phyloP scores from a whole-genome alignment of 2,329 filamentous ascomycete genomes.

The Xylaria sp. region DNA sequence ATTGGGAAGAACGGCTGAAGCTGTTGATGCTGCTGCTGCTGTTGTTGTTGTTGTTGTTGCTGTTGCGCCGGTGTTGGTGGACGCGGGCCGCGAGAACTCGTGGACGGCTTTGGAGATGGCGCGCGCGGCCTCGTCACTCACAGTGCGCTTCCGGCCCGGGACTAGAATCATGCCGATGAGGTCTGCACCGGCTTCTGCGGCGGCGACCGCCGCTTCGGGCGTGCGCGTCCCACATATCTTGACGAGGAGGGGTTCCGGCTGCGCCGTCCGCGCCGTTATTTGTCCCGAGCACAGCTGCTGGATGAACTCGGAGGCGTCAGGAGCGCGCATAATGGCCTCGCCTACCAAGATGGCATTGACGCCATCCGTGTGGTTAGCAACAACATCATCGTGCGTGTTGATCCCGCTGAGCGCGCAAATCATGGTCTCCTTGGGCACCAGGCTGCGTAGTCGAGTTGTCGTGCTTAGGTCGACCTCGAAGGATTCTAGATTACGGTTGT shows the following conservation, averaged over 20 bases:
- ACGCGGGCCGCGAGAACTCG: slow-evolving; percentile 44
- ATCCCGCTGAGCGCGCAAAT: slow-evolving; percentile 96
- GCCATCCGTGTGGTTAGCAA: slow-evolving; percentile 83
- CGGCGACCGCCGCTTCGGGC: slow-evolving; percentile 76
- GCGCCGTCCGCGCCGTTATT: slow-evolving; percentile 40
- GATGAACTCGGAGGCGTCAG: slow-evolving; percentile 82
- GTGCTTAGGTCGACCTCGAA: slow-evolving; percentile 97
- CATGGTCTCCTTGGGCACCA: slow-evolving; percentile 83
- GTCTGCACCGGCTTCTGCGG: slow-evolving; percentile 86
- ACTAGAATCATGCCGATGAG: slow-evolving; percentile 92
- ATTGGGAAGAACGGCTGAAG: slow-evolving; percentile 10
- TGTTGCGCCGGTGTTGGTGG: no score
- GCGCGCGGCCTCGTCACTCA: slow-evolving; percentile 75
- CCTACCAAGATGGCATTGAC: slow-evolving; percentile 93
- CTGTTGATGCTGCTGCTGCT: slow-evolving; percentile 28
- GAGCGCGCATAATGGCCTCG: slow-evolving; percentile 91
- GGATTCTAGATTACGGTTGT: slow-evolving; percentile 94
- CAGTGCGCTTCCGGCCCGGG: slow-evolving; percentile 76
- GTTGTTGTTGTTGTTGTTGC: no score
- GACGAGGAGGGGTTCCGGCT: slow-evolving; percentile 63
- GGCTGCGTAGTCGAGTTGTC: slow-evolving; percentile 82
- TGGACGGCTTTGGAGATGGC: slow-evolving; percentile 82
- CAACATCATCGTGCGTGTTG: slow-evolving; percentile 82
- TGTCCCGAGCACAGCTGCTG: slow-evolving; percentile 73
- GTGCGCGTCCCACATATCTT: slow-evolving; percentile 95